Evolutionary conservation across 176 grass and related monocot genomes (phyloP), one percentile per base, ranked within the genome.

Genomic region (Ananas comosus): DNA sequence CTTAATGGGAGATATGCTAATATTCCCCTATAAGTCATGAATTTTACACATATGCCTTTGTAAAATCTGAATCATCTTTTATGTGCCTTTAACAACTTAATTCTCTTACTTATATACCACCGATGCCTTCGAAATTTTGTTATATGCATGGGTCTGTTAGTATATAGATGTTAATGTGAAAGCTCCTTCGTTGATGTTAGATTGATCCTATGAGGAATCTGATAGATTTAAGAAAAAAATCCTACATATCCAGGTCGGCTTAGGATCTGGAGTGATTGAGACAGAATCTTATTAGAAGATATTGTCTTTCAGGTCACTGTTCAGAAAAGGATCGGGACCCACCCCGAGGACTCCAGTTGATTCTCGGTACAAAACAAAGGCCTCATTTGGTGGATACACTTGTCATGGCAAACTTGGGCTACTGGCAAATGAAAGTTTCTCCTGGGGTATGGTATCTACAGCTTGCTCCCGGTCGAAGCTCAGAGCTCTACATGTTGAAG

Each of bases 341-440:
- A 74, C 93, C 94, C 12, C 79, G 94, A 54, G 94, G 94, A 51
- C 94, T 97, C 48, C 94, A 97, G 74, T 87, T 97, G 84, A 92
- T 97, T 64, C 89, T 92, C 83, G 94, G 94, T 78, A 92, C 94
- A 13, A 90, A 86, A 92, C 81, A 59, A 83, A 89, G 75, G 51
- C 79, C 89, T 17, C 94, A 97, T 71, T 83, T 88, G 74, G 94
- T 97, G 53, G 94, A 97, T 74, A 97, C 94, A 77, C 94, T 92
- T 81, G 89, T 97, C 71, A 97, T 97, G 94, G 86, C 94, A 70
- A 97, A 97, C 76, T 92, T 97, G 82, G 94, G 94, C 53, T 97
- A 97, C 66, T 97, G 94, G 94, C 94, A 97, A 84, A 97, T 97
- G 94, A 97, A 97, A 80, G 94, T 97, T 70, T 92, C 83, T 59